A percentile compares a stretch with the other conserved stretches of the same genome.
phyloP scores from a whole-genome alignment of 306 rosid species.

The Citrullus amarus region DNA sequence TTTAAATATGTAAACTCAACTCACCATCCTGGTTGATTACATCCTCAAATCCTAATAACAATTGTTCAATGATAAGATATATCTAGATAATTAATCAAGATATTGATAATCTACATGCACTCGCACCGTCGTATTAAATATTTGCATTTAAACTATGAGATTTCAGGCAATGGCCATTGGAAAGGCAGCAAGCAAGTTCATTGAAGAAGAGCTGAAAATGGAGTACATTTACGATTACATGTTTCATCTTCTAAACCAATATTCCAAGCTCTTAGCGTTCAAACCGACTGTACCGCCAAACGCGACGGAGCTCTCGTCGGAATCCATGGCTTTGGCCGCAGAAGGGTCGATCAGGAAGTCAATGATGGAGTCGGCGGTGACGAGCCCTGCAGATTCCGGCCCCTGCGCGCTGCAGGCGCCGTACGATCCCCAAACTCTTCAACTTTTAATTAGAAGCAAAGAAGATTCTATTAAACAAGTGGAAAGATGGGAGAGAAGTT shows the following conservation, averaged over 20 bases:
- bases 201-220: conserved; percentile 63
- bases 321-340: conserved; percentile 57
- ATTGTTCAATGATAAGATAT: no score
- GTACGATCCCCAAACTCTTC: conserved; percentile 46
- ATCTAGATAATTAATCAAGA: no score
- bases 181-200: conserved; percentile 43
- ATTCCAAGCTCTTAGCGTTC: conserved; percentile 53
- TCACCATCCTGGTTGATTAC: no score
- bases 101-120: no score
- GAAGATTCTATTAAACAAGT: conserved; percentile 28
- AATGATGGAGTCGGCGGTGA: conserved; percentile 53
- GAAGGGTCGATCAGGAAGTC: conserved; percentile 28
- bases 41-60: no score
- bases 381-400: conserved; percentile 27
- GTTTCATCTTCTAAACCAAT: conserved; percentile 55
- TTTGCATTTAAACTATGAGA: not conserved
- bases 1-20: no score
- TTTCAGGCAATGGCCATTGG: conserved; percentile 54
- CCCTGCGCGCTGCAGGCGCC: conserved; percentile 64
- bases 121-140: no score
- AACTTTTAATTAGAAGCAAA: conserved; percentile 22
- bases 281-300: conserved; percentile 36
- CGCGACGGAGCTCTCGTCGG: conserved; percentile 52
- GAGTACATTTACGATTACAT: conserved; percentile 70
- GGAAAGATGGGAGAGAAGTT: conserved; percentile 38